These are phyloP conservation scores for Brassica carinata DNA, from an alignment of 345 rosid species.

Conservation along the genomic window DNA sequence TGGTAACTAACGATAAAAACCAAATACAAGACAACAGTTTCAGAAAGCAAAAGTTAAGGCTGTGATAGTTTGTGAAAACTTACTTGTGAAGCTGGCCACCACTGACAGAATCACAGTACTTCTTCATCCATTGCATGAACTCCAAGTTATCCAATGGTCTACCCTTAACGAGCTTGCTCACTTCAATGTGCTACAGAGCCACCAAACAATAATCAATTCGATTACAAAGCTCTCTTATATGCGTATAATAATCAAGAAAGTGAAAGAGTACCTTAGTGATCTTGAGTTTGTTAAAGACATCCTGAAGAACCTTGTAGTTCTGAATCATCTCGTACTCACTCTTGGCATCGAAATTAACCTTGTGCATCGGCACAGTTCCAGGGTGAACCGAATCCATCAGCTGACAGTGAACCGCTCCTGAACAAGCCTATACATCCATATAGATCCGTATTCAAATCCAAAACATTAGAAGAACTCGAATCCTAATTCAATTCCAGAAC, in stretches of 20 bases:
- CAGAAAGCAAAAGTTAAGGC: neutral
- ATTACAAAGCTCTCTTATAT: neutral
- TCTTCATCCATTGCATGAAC: slow-evolving; percentile 99
- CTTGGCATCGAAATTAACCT: slow-evolving; percentile 95
- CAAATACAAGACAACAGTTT: neutral
- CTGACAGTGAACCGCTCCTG: slow-evolving; percentile 95
- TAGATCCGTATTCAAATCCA: slow-evolving; percentile 14
- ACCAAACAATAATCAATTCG: slow-evolving; percentile 14
- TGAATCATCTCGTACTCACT: slow-evolving; percentile 98
- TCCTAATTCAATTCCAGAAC: neutral
- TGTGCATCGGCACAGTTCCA: slow-evolving; percentile 94
- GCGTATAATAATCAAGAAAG: neutral
- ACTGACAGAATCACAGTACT: slow-evolving; percentile 81
- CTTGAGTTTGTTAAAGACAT: slow-evolving; percentile 93
- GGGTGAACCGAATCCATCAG: slow-evolving; percentile 91
- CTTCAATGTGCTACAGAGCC: slow-evolving; percentile 73
- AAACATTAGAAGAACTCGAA: neutral
- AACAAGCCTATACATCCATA: slow-evolving; percentile 61
- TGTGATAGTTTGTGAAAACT: neutral
- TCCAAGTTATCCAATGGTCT: slow-evolving; percentile 97
- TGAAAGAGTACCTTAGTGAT: slow-evolving; percentile 70
- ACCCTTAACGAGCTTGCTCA: slow-evolving; percentile 88
- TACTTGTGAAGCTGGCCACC: slow-evolving; percentile 66
- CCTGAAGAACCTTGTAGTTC: slow-evolving; percentile 95
- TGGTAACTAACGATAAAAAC: slow-evolving; percentile 58